Conservation (phyloP, 2,329 filamentous ascomycete genomes). For the Chaetomiaceae sp. region DNA sequence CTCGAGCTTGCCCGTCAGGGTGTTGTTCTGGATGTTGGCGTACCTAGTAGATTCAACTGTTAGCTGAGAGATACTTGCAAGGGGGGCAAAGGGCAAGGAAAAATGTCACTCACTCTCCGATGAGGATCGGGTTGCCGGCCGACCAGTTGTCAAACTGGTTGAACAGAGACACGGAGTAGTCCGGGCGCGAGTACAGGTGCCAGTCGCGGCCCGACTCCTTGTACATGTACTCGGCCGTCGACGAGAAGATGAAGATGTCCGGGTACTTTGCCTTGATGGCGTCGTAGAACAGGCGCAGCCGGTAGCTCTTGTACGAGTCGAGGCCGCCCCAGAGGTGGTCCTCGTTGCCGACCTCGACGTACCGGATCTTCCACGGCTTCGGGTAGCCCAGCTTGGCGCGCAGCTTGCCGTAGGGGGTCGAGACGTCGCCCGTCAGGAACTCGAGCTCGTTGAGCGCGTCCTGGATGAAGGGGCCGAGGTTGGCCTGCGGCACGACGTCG, state of each 20-base stretch:
- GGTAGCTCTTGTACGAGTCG: constrained; percentile 33
- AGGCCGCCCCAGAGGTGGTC: constrained; percentile 54
- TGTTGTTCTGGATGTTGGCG: constrained; percentile 5
- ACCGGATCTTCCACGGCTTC: constrained; percentile 56
- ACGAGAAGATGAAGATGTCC: constrained; percentile 28
- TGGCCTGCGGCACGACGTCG: constrained; percentile 45
- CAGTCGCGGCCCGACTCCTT: constrained; percentile 21
- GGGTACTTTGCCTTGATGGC: constrained; percentile 42
- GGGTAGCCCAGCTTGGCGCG: constrained; percentile 58
- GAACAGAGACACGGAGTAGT: constrained; percentile 47
- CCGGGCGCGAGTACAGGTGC: constrained; percentile 35
- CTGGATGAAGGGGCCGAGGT: constrained; percentile 54
- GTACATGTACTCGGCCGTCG: constrained; percentile 26
- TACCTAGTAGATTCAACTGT: neutral
- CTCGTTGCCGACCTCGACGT: constrained; percentile 65
- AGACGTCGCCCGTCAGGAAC: constrained; percentile 52
- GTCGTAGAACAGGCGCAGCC: constrained; percentile 56
- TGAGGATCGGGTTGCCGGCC: neutral
- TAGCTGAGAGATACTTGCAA: neutral
- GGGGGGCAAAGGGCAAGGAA: neutral
- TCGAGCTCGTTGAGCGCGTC: constrained; percentile 60
- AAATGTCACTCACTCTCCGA: constrained; percentile 43
- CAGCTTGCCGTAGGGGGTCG: constrained; percentile 45
- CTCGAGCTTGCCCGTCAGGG: constrained; percentile 1
- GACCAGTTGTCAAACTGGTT: constrained; percentile 38